Evolutionary conservation across 2,329 filamentous ascomycete species (phyloP).

Genomic region (Rhinocladiella mackenziei): DNA sequence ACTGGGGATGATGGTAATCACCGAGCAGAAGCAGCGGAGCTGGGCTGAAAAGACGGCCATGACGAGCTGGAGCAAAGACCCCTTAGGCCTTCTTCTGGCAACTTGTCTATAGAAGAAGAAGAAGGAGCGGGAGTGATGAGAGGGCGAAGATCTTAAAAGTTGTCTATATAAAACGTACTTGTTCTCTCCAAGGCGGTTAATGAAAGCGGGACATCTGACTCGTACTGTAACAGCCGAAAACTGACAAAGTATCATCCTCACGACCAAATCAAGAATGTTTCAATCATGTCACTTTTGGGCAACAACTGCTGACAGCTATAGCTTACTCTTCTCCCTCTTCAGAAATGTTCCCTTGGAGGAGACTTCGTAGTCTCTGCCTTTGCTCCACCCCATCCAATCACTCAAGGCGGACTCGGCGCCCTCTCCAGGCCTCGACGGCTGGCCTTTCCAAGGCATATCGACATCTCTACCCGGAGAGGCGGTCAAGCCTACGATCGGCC

Average conservation of each 20-base stretch:
- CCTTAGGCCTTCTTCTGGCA: background rate
- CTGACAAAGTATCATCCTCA: too few species aligned
- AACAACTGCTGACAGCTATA: conserved; percentile 12
- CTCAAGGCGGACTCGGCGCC: conserved; percentile 67
- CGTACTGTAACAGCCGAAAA: too few species aligned
- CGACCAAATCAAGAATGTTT: too few species aligned
- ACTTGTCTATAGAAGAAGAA: too few species aligned
- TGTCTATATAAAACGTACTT: background rate
- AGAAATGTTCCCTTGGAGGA: conserved; percentile 57
- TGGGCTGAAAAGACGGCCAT: background rate
- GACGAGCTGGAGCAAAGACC: too few species aligned
- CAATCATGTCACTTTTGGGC: background rate
- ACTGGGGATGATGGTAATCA: conserved; percentile 13
- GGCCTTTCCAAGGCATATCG: conserved; percentile 60
- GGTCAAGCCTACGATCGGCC: conserved; percentile 51
- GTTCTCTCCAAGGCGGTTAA: too few species aligned
- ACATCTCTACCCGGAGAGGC: conserved; percentile 66
- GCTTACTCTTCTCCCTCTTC: conserved; percentile 37
- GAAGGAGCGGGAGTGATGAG: too few species aligned
- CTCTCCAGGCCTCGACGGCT: conserved; percentile 59
- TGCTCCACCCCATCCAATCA: conserved; percentile 73
- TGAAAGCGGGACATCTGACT: too few species aligned
- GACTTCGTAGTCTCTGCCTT: conserved; percentile 67
- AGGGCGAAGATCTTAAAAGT: background rate
- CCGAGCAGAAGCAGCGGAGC: background rate